Percentiles rank a stretch among this genome's conserved stretches.
Conservation (phyloP, 768 basidiomycete genomes). For the Boletus subparvulus region DNA sequence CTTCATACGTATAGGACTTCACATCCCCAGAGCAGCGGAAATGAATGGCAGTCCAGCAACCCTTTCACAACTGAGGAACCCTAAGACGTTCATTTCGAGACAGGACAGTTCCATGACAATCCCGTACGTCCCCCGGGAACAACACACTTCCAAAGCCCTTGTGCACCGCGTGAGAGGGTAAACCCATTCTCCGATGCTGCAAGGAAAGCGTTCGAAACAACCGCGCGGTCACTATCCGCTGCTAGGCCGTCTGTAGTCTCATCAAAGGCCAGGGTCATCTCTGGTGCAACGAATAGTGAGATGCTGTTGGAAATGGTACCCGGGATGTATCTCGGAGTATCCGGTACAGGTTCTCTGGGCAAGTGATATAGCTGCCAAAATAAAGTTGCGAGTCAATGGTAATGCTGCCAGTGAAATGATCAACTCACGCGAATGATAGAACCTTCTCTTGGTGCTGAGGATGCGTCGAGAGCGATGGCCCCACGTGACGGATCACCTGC, state of each 20-base stretch:
- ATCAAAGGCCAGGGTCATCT: conserved; percentile 5
- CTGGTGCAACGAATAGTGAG: conserved; percentile 26
- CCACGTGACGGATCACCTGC: conserved; percentile 75
- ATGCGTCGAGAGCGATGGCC: conserved; percentile 57
- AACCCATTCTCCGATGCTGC: conserved; percentile 58
- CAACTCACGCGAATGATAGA: conserved; percentile 49
- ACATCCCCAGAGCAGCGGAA: too few relatives aligned
- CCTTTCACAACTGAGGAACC: too few relatives aligned
- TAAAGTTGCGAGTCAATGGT: neutral
- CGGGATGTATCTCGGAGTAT: neutral
- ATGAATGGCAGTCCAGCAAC: too few relatives aligned
- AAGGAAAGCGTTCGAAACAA: conserved; percentile 35
- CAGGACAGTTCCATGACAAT: conserved; percentile 16
- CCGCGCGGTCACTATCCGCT: neutral
- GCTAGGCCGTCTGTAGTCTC: neutral
- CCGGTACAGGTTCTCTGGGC: conserved; percentile 22
- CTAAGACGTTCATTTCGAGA: neutral
- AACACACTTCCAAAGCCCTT: conserved; percentile 43
- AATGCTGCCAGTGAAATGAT: neutral
- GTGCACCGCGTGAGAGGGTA: conserved; percentile 32
- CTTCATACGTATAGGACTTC: too few relatives aligned
- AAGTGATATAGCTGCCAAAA: conserved; percentile 44
- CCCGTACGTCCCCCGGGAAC: conserved; percentile 34
- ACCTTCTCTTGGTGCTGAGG: conserved; percentile 50
- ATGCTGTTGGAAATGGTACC: conserved; percentile 12